A percentile compares a stretch with the other conserved stretches of the same genome.
These are phyloP conservation scores for Eucalyptus cloeziana DNA, from an alignment of 345 rosid species.

Conservation along the genomic window DNA sequence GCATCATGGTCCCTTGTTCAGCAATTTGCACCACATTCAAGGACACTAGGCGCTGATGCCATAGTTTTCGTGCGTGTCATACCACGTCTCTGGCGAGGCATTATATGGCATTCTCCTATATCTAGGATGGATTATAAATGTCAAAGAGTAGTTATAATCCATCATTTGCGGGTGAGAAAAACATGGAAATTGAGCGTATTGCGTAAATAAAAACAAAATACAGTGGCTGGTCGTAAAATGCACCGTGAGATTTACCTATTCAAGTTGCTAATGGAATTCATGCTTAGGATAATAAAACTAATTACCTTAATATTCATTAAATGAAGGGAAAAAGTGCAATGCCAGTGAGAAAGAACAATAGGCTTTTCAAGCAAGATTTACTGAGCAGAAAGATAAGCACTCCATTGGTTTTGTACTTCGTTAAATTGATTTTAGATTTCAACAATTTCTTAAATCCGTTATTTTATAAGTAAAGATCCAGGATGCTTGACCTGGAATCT, in stretches of 20 bases:
- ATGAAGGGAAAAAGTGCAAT: no score
- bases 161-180: not conserved
- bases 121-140: no score
- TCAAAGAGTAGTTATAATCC: not conserved
- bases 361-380: not conserved
- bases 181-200: not conserved
- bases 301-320: no score
- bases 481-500: not conserved
- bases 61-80: no score
- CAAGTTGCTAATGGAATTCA: no score
- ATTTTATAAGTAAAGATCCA: not conserved
- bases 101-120: no score
- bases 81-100: no score
- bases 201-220: not conserved
- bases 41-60: no score
- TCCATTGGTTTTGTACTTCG: not conserved
- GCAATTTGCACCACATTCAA: no score
- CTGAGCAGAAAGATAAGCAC: not conserved
- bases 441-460: not conserved
- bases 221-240: not conserved
- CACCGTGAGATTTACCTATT: not conserved
- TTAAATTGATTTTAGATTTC: not conserved
- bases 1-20: no score
- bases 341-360: no score
- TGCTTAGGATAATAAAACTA: no score